These are phyloP conservation scores for Sordaria brevicollis DNA, from an alignment of 495 filamentous ascomycete genomes.

Conservation along the genomic window DNA sequence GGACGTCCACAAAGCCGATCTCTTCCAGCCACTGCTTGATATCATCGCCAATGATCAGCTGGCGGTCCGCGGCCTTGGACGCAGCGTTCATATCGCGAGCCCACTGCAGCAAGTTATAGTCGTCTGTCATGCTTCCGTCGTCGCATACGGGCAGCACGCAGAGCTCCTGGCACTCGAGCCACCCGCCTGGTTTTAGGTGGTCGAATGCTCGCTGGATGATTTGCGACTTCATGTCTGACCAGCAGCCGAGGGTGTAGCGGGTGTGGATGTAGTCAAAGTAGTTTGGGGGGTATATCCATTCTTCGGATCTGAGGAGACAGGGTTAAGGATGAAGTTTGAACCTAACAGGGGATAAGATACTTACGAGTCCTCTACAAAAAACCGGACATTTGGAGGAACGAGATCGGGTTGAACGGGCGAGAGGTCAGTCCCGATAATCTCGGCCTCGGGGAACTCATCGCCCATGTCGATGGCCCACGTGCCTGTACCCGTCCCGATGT, in stretches of 20 bases:
- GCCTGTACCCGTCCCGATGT: constrained; percentile 59
- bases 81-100: constrained; percentile 37
- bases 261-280: constrained; percentile 42
- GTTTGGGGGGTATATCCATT: constrained; percentile 12
- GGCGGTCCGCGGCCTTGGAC: constrained; percentile 39
- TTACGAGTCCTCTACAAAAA: constrained; percentile 38
- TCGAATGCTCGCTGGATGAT: constrained; percentile 29
- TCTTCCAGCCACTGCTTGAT: constrained; percentile 47
- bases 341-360: constrained; percentile 24
- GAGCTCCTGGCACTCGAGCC: constrained; percentile 54
- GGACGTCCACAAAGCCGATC: constrained; percentile 54
- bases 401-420: constrained; percentile 35
- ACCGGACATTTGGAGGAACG: constrained; percentile 34
- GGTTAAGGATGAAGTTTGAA: constrained; percentile 17
- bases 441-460: constrained; percentile 30
- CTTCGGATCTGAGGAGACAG: constrained; percentile 16
- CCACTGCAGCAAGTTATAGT: constrained; percentile 41
- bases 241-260: constrained; percentile 34
- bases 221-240: constrained; percentile 31
- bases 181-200: constrained; percentile 54
- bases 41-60: constrained; percentile 38
- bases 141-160: constrained; percentile 48
- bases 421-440: constrained; percentile 30
- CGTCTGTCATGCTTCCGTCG: constrained; percentile 43
- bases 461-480: constrained; percentile 41